Conservation (phyloP, 257 asterid genomes). For the Solanum tarijense region DNA sequence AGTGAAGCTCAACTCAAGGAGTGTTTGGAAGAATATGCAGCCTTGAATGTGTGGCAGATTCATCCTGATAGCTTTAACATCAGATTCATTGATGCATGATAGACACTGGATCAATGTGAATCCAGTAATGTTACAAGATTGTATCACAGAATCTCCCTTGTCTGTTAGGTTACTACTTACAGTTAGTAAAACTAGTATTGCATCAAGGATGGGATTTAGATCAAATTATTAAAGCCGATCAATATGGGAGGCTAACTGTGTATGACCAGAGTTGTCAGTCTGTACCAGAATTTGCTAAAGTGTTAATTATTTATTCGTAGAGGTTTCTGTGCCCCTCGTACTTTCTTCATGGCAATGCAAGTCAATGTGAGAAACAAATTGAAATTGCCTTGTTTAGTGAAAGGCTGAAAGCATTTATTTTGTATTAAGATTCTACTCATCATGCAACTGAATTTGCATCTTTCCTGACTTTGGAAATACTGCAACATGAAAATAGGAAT, state of each 20-base stretch:
- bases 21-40: slow-evolving; percentile 94
- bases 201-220: neutral
- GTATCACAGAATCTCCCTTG: neutral
- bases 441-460: neutral
- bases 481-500: neutral
- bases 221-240: neutral
- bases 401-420: neutral
- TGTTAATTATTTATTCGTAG: neutral
- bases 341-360: neutral
- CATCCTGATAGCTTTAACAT: slow-evolving; percentile 92
- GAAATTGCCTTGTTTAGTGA: neutral
- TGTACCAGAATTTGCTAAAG: neutral
- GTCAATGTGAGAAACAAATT: neutral
- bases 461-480: neutral
- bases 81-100: slow-evolving; percentile 67
- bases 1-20: slow-evolving; percentile 93
- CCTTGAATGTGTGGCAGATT: slow-evolving; percentile 96
- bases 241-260: neutral
- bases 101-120: neutral
- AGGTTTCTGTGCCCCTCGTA: neutral
- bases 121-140: neutral
- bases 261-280: neutral
- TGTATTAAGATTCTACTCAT: neutral
- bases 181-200: neutral
- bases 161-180: neutral